These are phyloP conservation scores for Candida palmyrensis DNA, from an alignment of 805 yeast species.

Conservation along the genomic window DNA sequence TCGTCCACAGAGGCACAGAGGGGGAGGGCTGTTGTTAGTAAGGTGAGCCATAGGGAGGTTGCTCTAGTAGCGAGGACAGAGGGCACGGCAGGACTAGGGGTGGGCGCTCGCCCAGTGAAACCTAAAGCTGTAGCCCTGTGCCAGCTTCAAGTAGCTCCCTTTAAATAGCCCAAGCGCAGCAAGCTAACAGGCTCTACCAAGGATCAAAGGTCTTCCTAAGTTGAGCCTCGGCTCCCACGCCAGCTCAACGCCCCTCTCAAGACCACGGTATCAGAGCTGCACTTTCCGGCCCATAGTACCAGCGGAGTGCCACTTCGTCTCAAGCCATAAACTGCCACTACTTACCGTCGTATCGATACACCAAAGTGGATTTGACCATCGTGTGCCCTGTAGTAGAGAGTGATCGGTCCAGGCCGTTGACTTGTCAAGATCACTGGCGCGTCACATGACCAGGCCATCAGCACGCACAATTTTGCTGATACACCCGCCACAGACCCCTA, in stretches of 20 bases:
- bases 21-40: conserved; percentile 58
- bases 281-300: background rate
- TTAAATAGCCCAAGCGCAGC: too few species aligned
- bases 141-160: too few species aligned
- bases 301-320: too few species aligned
- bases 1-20: conserved; percentile 89
- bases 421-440: background rate
- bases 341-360: conserved; percentile 61
- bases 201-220: too few species aligned
- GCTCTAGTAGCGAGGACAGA: background rate
- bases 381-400: background rate
- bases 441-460: too few species aligned
- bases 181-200: background rate
- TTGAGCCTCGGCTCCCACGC: too few species aligned
- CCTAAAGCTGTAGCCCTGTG: background rate
- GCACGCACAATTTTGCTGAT: too few species aligned
- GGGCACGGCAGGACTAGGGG: background rate
- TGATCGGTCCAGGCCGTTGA: background rate
- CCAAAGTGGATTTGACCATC: conserved; percentile 65
- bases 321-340: too few species aligned
- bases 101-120: background rate
- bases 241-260: too few species aligned
- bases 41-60: background rate
- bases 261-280: too few species aligned
- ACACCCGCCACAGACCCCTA: too few species aligned